Base-by-base conservation (phyloP, 2,329 filamentous ascomycete genomes). In the Stagonosporopsis vannaccii region DNA sequence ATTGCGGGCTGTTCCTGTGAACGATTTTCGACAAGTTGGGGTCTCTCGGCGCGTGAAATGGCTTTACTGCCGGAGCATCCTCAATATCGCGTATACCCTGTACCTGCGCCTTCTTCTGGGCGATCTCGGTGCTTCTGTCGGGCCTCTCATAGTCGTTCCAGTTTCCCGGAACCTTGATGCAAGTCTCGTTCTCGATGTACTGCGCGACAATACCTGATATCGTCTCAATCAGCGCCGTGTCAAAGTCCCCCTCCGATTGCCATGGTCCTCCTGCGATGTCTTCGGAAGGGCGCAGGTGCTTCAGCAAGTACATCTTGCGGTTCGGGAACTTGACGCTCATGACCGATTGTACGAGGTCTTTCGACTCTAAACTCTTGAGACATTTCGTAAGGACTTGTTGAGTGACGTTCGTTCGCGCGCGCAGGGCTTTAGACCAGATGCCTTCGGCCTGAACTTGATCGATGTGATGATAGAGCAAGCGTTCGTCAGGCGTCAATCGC, bases 281-380 rank as follows among this genome's bases (percentile, higher is more conserved):
- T 60, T 97, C 93, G 50, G 89, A 91, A 0, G 95, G 94, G 11
- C 87, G 86, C 58, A 99, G 85, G 60, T 89, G 88, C 50, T 89
- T 87, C 70, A 97, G 88, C 84, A 99, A 96, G 82, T 95, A 99
- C 85, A 96, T 97, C 79, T 96, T 97, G 73, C 95, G 90, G 64
- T 89, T 90, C 25, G 92, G 91, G 71, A 90, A 89, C 78, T 96
- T 92, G 77, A 96, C 92, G 75, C 90, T 95, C 79, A 94, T 95
- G 79, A 98, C 92, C 55, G 88, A 87, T 69, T 90, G 90, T 75
- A 99, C 92, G 73, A 96, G 87, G 32, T 87, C 87, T 74, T 92
- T 93, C 35, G 83, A 80, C 75, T 96, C 90, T 59, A 99, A 87
- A 60, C 88, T 87, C 79, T 96, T 97, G 66, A 98, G 83, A 25